phyloP scores from a whole-genome alignment of 768 basidiomycete genomes.

The Leccinum ochraceum region DNA sequence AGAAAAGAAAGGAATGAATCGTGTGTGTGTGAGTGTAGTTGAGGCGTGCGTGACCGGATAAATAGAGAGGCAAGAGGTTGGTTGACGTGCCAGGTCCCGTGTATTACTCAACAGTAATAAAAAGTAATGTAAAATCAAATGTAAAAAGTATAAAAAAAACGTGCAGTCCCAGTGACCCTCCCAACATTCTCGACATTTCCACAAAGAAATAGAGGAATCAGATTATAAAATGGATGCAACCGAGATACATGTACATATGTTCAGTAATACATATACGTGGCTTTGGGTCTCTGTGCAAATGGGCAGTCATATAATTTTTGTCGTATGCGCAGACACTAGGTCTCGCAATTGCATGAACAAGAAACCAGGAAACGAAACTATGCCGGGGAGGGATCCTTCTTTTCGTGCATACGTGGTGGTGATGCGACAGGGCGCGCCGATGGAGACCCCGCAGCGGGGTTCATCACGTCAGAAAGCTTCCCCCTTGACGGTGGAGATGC shows the following conservation, averaged over 20 bases:
- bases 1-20: neutral
- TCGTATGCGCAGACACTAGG: constrained; percentile 15
- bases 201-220: neutral
- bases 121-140: neutral
- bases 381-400: constrained; percentile 32
- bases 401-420: constrained; percentile 44
- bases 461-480: constrained; percentile 55
- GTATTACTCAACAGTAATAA: neutral
- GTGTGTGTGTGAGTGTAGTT: neutral
- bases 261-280: constrained; percentile 32
- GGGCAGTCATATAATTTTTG: constrained; percentile 24
- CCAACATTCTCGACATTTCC: neutral
- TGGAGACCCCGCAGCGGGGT: constrained; percentile 51
- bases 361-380: constrained; percentile 16
- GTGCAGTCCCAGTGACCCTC: neutral
- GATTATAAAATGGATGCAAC: constrained; percentile 15
- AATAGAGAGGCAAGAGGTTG: neutral
- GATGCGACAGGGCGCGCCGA: constrained; percentile 54
- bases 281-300: constrained; percentile 18
- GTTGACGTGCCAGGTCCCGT: neutral
- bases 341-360: constrained; percentile 13
- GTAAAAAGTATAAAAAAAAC: neutral
- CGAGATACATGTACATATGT: constrained; percentile 31
- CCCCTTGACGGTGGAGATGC: constrained; percentile 50
- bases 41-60: neutral